phyloP scores from a whole-genome alignment of 345 rosid genomes.

The Eucalyptus guilfoylei region DNA sequence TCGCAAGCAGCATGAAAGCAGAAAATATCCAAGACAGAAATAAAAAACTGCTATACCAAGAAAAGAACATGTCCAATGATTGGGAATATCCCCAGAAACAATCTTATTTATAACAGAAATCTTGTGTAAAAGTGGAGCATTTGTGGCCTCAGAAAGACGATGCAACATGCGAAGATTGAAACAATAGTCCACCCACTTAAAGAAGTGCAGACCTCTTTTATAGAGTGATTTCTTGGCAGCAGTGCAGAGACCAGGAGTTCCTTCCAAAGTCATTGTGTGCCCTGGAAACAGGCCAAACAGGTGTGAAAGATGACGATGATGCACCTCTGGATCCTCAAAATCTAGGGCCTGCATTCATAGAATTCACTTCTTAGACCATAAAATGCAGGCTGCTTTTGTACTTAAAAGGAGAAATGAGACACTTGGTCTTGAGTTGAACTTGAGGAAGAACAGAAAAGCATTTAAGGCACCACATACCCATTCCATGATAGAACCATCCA shows the following conservation, averaged over 20 bases:
- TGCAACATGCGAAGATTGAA: not conserved
- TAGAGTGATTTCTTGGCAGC: constrained; percentile 62
- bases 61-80: not conserved
- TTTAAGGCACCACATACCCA: constrained; percentile 35
- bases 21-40: not conserved
- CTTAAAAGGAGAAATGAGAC: not conserved
- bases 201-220: constrained; percentile 53
- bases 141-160: not conserved
- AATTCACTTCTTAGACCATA: not conserved
- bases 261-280: constrained; percentile 58
- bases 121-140: not conserved
- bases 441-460: not conserved
- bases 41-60: not conserved
- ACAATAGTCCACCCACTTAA: not conserved
- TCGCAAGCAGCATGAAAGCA: not conserved
- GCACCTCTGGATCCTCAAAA: constrained; percentile 71
- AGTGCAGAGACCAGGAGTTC: constrained; percentile 60
- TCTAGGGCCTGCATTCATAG: constrained; percentile 42
- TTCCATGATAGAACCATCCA: constrained; percentile 95
- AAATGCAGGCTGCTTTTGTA: not conserved
- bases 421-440: not conserved
- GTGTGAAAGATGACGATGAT: constrained; percentile 83
- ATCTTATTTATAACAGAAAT: not conserved
- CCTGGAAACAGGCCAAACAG: constrained; percentile 94
- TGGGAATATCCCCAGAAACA: not conserved